These are phyloP conservation scores for Boechera retrofracta DNA, from an alignment of 345 rosid species.

Conservation along the genomic window DNA sequence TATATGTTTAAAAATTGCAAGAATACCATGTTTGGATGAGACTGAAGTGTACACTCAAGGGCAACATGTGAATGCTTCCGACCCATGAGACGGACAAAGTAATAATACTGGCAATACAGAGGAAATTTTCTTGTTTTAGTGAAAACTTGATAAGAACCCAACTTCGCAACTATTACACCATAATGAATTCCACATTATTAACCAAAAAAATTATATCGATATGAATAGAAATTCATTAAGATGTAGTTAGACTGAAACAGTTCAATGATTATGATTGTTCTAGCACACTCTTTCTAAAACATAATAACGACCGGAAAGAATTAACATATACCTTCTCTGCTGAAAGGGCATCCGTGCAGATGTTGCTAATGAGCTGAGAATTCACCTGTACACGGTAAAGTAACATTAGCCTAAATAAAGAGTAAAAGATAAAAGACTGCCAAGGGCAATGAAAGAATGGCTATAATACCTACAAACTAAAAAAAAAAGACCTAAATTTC, in stretches of 20 bases:
- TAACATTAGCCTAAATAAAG: constrained; percentile 4
- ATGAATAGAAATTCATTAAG: neutral
- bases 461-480: neutral
- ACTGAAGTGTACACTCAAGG: constrained; percentile 94
- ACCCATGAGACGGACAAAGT: constrained; percentile 97
- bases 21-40: constrained; percentile 93
- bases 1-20: neutral
- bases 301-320: neutral
- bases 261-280: constrained; percentile 1
- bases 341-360: constrained; percentile 96
- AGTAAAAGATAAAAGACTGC: constrained; percentile 5
- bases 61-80: constrained; percentile 97
- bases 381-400: constrained; percentile 64
- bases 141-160: neutral
- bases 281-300: neutral
- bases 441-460: neutral
- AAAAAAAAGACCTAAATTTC: neutral
- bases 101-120: constrained; percentile 72
- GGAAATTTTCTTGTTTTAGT: neutral
- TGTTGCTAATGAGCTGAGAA: constrained; percentile 97
- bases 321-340: constrained; percentile 81
- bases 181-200: neutral
- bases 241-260: neutral
- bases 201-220: neutral
- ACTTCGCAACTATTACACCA: neutral